Percentiles rank a stretch among this genome's conserved stretches.
Evolutionary conservation across 768 basidiomycete species (phyloP).

Genomic region (Termitomyces eurrhizus): DNA sequence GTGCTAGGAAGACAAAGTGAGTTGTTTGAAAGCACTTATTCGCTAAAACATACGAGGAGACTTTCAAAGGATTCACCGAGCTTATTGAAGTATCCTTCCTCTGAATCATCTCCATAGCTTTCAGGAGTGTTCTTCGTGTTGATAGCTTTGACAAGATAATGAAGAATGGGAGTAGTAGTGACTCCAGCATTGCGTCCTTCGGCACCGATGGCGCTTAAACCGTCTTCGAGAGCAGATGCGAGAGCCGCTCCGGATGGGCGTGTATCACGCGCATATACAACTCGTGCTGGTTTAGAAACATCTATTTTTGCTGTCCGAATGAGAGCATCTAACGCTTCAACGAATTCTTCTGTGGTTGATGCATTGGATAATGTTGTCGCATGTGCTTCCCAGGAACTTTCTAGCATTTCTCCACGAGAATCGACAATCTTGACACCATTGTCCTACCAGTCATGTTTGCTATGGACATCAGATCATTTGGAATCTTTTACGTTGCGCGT

Average conservation of each 20-base stretch:
- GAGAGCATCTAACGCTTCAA: constrained; percentile 58
- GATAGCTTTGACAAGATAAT: constrained; percentile 88
- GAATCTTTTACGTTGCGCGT: constrained; percentile 20
- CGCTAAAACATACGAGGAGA: constrained; percentile 62
- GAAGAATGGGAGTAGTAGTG: constrained; percentile 91
- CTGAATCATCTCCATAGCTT: constrained; percentile 75
- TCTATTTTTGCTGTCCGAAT: constrained; percentile 70
- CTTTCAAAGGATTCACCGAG: constrained; percentile 80
- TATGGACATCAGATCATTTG: constrained; percentile 6
- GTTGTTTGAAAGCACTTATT: constrained; percentile 1
- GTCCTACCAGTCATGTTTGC: constrained; percentile 53
- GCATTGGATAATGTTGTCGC: constrained; percentile 89
- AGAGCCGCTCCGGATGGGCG: constrained; percentile 81
- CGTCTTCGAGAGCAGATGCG: constrained; percentile 76
- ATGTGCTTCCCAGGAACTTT: constrained; percentile 86
- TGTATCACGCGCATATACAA: constrained; percentile 92
- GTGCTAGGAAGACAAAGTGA: constrained; percentile 34
- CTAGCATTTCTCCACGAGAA: constrained; percentile 96
- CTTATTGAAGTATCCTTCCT: constrained; percentile 82
- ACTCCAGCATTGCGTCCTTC: constrained; percentile 74
- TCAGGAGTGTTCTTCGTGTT: constrained; percentile 83
- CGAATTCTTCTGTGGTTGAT: constrained; percentile 65
- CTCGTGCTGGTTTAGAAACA: constrained; percentile 68
- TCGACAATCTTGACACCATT: constrained; percentile 99
- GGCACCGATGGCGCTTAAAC: constrained; percentile 69